Conservation (phyloP, 192 early-diverging fungal genomes). For the Podila epicladia region DNA sequence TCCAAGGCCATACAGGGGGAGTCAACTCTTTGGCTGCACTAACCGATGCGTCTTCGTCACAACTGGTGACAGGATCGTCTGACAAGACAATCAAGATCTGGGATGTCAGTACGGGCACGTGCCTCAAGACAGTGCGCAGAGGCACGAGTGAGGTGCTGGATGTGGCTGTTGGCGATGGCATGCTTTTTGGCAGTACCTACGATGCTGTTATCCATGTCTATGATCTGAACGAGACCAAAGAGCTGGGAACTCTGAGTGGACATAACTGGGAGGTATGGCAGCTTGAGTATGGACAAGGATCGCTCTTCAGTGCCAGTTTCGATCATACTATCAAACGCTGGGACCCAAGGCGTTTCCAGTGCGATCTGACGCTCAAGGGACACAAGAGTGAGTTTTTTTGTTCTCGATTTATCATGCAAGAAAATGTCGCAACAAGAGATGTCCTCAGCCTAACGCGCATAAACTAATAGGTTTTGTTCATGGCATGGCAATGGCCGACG, state of each 20-base stretch:
- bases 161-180: conserved; percentile 57
- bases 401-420: neutral
- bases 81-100: conserved; percentile 55
- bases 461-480: conserved; percentile 54
- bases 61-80: conserved; percentile 40
- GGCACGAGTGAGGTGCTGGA: conserved; percentile 62
- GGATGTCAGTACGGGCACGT: conserved; percentile 58
- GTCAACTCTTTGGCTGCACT: conserved; percentile 61
- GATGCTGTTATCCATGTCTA: conserved; percentile 67
- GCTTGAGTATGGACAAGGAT: conserved; percentile 58
- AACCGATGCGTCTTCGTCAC: conserved; percentile 30
- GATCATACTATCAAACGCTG: conserved; percentile 62
- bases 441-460: no score
- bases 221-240: conserved; percentile 45
- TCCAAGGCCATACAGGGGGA: conserved; percentile 62
- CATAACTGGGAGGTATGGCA: conserved; percentile 76
- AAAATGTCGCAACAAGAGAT: no score
- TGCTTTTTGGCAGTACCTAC: conserved; percentile 66
- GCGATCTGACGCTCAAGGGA: conserved; percentile 56
- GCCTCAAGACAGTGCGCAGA: conserved; percentile 56
- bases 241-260: conserved; percentile 56
- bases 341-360: conserved; percentile 55
- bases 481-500: conserved; percentile 58
- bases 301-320: conserved; percentile 58
- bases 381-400: conserved; percentile 49